Evolutionary conservation across 2,329 filamentous ascomycete species (phyloP), one percentile per base, ranked within the genome.

Genomic region (Fusarium xylarioides): DNA sequence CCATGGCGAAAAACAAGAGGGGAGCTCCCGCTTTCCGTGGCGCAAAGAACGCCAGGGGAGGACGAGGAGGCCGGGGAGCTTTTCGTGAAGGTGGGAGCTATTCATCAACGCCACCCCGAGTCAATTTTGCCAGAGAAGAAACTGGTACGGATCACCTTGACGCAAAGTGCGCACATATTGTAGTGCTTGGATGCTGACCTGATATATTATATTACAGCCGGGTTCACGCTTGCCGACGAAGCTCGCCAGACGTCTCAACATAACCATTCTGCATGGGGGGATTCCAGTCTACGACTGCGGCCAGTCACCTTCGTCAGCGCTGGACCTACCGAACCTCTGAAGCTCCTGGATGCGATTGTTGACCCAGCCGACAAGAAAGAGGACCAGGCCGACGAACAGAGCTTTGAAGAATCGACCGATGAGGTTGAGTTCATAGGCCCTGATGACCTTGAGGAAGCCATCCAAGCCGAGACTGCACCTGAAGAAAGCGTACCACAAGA

Each of bases 241-340:
- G 87, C 86, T 64, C 81, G 84, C 59, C 84, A 87, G 65, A 89
- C 87, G 5, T 82, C 82, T 26, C 80, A 79, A 32, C 85, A 86
- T 58, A 85, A 86, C 55, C 81, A 82, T 38, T 82, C 81, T 1
- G 73, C 74, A n/a, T 84, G 81, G 82, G 80, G 79, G 21, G 72
- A 76, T 37, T 83, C 82, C 62, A 85, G 81, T 53, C 80, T 90
- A 15, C 83, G 88, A 60, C 80, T 82, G 47, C 83, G 82, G 46
- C 88, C 88, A 4, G 83, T 90, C 8, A 69, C 70, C 1, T 90
- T 90, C 63, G 80, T 89, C 52, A 89, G 87, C 67, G 85, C 85
- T n/a, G 88, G 88, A 10, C 76, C 83, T 46, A 84, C 84, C 53
- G 83, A 89, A 47, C 87, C 88, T 8, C 78, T 88, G 7, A 83